phyloP scores from a whole-genome alignment of 208 protist species.

The Herpetomonas tarakana region DNA sequence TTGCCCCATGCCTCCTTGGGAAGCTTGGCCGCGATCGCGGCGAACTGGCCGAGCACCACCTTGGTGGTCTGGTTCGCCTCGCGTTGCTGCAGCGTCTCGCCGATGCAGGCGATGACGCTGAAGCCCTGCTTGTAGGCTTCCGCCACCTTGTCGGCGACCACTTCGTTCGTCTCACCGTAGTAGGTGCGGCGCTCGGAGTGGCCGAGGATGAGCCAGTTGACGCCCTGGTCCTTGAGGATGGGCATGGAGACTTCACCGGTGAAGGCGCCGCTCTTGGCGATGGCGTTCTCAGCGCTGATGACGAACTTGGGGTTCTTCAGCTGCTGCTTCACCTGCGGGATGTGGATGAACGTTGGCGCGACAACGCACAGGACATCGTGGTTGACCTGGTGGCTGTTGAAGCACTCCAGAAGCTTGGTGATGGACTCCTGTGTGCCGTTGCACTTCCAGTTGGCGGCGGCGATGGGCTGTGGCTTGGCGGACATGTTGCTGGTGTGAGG shows the following conservation, averaged over 20 bases:
- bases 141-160: slow-evolving; percentile 93
- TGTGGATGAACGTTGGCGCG: slow-evolving; percentile 79
- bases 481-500: slow-evolving; percentile 23
- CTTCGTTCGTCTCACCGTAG: slow-evolving; percentile 92
- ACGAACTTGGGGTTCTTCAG: slow-evolving; percentile 70
- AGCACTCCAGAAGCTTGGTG: slow-evolving; percentile 59
- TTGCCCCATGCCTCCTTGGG: slow-evolving; percentile 84
- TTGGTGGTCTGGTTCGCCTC: slow-evolving; percentile 89
- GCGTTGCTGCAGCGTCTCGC: slow-evolving; percentile 95
- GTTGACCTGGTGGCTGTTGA: slow-evolving; percentile 63
- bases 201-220: slow-evolving; percentile 96
- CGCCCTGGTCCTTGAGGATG: slow-evolving; percentile 93
- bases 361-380: slow-evolving; percentile 90
- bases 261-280: slow-evolving; percentile 85
- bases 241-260: slow-evolving; percentile 86
- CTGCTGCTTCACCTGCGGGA: slow-evolving; percentile 62
- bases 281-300: slow-evolving; percentile 86
- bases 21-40: slow-evolving; percentile 72
- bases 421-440: slow-evolving; percentile 86
- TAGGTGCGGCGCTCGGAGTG: slow-evolving; percentile 97
- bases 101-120: slow-evolving; percentile 96
- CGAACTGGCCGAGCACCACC: slow-evolving; percentile 90
- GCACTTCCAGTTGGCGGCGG: slow-evolving; percentile 96
- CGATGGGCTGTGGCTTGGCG: slow-evolving; percentile 86
- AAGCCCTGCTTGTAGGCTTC: slow-evolving; percentile 84